Conservation (phyloP, 2,329 filamentous ascomycete genomes). For the Xylariaceae sp. region DNA sequence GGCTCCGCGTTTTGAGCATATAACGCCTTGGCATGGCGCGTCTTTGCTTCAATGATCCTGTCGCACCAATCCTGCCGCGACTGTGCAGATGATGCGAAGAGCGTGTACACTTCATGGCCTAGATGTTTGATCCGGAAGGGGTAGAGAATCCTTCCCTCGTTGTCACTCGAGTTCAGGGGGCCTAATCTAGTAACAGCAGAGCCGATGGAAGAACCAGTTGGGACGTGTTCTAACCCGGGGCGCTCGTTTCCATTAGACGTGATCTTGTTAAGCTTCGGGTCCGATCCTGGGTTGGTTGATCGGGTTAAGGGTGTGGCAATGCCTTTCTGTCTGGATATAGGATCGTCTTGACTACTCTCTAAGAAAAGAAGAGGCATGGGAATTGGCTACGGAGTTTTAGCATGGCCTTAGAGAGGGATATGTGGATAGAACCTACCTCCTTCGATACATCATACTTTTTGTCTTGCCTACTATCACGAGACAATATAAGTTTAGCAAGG, state of each 20-base stretch:
- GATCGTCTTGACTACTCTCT: constrained; percentile 90
- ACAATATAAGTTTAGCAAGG: constrained; percentile 77
- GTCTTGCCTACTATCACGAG: constrained; percentile 72
- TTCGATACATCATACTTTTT: constrained; percentile 96
- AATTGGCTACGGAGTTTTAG: constrained; percentile 66
- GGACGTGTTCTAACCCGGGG: constrained; percentile 69
- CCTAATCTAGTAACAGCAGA: constrained; percentile 54
- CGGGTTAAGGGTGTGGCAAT: constrained; percentile 67
- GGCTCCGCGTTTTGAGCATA: constrained; percentile 94
- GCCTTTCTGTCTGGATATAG: constrained; percentile 82
- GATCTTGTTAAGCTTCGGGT: constrained; percentile 63
- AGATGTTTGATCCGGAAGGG: constrained; percentile 97
- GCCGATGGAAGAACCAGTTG: constrained; percentile 69
- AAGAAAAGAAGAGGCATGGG: constrained; percentile 95
- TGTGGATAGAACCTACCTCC: constrained; percentile 61
- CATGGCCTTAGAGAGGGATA: neutral
- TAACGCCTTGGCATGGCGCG: constrained; percentile 84
- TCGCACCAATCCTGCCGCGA: constrained; percentile 87
- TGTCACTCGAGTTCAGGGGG: constrained; percentile 62
- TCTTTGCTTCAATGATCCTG: constrained; percentile 95
- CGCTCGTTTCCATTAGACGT: constrained; percentile 56
- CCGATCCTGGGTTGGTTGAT: constrained; percentile 66
- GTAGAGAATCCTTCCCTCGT: constrained; percentile 83
- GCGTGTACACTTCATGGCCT: constrained; percentile 88
- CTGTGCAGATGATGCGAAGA: constrained; percentile 80